Base-by-base conservation (phyloP, 257 asterid genomes). In the Penstemon barbatus region DNA sequence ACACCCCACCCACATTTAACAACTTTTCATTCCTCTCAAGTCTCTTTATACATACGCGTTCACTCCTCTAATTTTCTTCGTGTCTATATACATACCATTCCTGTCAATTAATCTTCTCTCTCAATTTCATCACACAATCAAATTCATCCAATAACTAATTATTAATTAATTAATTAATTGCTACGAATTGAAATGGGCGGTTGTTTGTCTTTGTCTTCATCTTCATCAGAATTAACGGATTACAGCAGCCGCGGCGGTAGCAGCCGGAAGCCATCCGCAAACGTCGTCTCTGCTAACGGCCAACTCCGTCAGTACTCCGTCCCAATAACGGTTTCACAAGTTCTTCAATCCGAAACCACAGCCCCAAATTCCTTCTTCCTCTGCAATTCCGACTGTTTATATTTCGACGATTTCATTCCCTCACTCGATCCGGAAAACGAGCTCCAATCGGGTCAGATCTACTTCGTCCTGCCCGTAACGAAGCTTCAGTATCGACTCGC, bases 361-460 rank as follows among this genome's bases (percentile, higher is more conserved):
- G 12, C 78, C 5, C 5, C 75, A 3, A 56, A 70, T 9, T 61
- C 82, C 13, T 74, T 57, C 45, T 85, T 85, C 79, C 65, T 89
- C 69, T 86, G 94, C 83, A 81, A 76, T 56, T 86, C 96, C 65
- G 96, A 89, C 56, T 57, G 83, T 4, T 68, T 89, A 15, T 77
- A 73, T 77, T 86, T 84, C 67, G 85, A 85, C 61, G 85, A 86
- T 0, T 83, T 52, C 76, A 85, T 89, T 4, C 91, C 94, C 0
- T 56, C 87, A 4, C 75, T 89, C 41, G 68, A 44, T 3, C 56
- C 61, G 0, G 12, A 70, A 18, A 77, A 83, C 3, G 70, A 65
- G 1, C 96, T 89, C 51, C 79, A 83, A 46, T 63, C 88, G 7
- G 55, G 72, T 9, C 96, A 86, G 79, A 82, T 89, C 58, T 89